Conservation (phyloP, 495 filamentous ascomycete genomes). For the Xylaria telfairii region DNA sequence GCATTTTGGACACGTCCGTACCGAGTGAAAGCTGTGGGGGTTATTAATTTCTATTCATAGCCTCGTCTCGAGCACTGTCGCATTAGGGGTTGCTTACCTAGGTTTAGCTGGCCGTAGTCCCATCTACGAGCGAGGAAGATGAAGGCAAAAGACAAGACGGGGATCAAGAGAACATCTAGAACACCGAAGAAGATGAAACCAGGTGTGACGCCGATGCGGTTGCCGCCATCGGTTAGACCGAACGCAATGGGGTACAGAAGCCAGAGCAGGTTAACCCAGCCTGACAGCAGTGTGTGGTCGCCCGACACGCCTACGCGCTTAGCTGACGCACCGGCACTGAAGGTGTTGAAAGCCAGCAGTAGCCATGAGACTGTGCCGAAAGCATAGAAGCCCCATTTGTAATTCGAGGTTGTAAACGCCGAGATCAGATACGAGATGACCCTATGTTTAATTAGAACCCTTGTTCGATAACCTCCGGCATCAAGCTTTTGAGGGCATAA, state of each 20-base stretch:
- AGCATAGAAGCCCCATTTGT: conserved; percentile 60
- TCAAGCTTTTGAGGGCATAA: background rate
- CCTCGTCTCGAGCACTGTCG: background rate
- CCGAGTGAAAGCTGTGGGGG: conserved; percentile 52
- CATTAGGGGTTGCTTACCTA: conserved; percentile 32
- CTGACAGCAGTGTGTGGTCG: conserved; percentile 48
- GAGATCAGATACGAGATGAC: conserved; percentile 51
- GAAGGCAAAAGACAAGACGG: conserved; percentile 43
- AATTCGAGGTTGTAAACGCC: conserved; percentile 51
- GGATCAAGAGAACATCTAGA: conserved; percentile 49
- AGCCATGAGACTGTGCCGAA: conserved; percentile 48
- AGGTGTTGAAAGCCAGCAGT: conserved; percentile 43
- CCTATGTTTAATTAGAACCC: conserved; percentile 30
- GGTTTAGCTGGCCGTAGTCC: conserved; percentile 55
- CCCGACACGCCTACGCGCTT: conserved; percentile 43
- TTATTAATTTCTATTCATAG: background rate
- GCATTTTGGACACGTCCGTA: conserved; percentile 54
- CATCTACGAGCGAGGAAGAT: conserved; percentile 49
- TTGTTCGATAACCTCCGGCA: background rate
- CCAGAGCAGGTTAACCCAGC: conserved; percentile 55
- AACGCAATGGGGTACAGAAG: conserved; percentile 57
- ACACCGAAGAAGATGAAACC: conserved; percentile 55
- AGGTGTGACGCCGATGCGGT: conserved; percentile 48
- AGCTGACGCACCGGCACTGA: conserved; percentile 40
- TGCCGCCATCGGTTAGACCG: conserved; percentile 55